A percentile compares a stretch with the other conserved stretches of the same genome.
These are phyloP conservation scores for Solanum dulcamara DNA, from an alignment of 257 asterid species.

Conservation along the genomic window DNA sequence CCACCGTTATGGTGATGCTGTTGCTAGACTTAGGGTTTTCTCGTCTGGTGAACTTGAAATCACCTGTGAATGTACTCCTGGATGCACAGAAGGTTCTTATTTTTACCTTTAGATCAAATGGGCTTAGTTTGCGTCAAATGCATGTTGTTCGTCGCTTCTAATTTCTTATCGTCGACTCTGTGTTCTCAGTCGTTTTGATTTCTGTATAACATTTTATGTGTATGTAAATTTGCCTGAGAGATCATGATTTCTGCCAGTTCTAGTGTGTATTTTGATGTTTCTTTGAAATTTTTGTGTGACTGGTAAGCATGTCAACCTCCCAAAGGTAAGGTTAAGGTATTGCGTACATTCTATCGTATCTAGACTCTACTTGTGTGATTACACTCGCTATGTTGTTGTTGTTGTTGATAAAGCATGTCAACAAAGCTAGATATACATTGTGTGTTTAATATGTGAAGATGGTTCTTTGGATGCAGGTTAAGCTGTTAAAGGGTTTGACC, in stretches of 20 bases:
- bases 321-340: too few species aligned
- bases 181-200: not conserved
- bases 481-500: not conserved
- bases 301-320: not conserved
- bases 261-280: not conserved
- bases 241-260: not conserved
- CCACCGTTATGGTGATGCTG: constrained; percentile 57
- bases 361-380: not conserved
- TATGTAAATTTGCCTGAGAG: constrained; percentile 22
- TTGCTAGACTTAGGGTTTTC: constrained; percentile 52
- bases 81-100: constrained; percentile 38
- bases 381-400: not conserved
- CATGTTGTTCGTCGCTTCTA: constrained; percentile 6
- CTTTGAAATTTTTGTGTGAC: not conserved
- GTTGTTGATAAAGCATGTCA: not conserved
- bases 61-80: constrained; percentile 51
- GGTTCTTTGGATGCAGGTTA: not conserved
- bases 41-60: constrained; percentile 41
- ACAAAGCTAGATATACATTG: not conserved
- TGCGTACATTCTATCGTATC: not conserved
- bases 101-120: not conserved
- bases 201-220: not conserved
- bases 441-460: not conserved
- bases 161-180: not conserved
- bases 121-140: constrained; percentile 15